Conservation (phyloP, 1,139 yeast genomes). For the Zygosaccharomyces sapae region DNA sequence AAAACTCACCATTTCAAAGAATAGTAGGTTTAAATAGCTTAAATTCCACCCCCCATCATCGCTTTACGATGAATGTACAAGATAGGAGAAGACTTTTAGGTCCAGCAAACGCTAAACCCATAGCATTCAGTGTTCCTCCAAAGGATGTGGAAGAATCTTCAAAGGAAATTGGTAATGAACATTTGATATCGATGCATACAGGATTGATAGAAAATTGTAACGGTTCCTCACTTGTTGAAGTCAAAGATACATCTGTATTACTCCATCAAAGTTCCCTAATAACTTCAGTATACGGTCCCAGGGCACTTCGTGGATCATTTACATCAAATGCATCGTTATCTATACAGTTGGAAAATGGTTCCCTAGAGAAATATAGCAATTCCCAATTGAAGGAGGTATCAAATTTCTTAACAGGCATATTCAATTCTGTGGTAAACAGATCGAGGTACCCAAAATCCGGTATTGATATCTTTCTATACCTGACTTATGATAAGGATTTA, state of each 20-base stretch:
- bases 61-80: slow-evolving; percentile 39
- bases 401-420: slow-evolving; percentile 35
- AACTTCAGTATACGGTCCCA: slow-evolving; percentile 80
- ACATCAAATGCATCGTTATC: slow-evolving; percentile 63
- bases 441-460: slow-evolving; percentile 85
- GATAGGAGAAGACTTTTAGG: slow-evolving; percentile 75
- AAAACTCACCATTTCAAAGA: not conserved
- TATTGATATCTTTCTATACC: slow-evolving; percentile 70
- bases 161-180: slow-evolving; percentile 15
- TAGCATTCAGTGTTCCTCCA: slow-evolving; percentile 39
- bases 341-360: slow-evolving; percentile 55
- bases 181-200: slow-evolving; percentile 43
- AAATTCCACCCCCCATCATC: not conserved
- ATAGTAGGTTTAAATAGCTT: not conserved
- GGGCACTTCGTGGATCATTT: slow-evolving; percentile 78
- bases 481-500: slow-evolving; percentile 34
- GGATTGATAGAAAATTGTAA: slow-evolving; percentile 68
- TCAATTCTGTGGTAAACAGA: slow-evolving; percentile 48
- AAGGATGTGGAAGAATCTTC: slow-evolving; percentile 13
- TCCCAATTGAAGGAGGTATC: slow-evolving; percentile 36
- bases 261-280: slow-evolving; percentile 41
- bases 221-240: slow-evolving; percentile 79
- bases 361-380: slow-evolving; percentile 32
- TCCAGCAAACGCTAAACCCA: slow-evolving; percentile 55
- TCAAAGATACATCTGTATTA: slow-evolving; percentile 49